These are phyloP conservation scores for Coprinopsis strossmayeri DNA, from an alignment of 768 basidiomycete species.

Conservation along the genomic window DNA sequence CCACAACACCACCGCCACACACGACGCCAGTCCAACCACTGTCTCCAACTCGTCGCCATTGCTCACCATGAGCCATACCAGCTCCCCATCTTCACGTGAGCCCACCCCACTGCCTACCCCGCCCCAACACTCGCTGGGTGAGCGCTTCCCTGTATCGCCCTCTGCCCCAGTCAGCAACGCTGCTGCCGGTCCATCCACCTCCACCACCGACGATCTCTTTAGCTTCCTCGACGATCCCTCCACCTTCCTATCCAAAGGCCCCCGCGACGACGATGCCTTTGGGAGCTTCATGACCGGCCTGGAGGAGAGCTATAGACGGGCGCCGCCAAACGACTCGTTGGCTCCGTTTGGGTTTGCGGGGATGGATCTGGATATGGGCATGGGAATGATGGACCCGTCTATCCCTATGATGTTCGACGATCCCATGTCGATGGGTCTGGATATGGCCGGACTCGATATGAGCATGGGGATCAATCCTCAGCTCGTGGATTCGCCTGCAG, in stretches of 20 bases:
- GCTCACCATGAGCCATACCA: slow-evolving; percentile 17
- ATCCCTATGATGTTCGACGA: slow-evolving; percentile 11
- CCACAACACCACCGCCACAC: background rate
- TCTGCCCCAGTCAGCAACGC: slow-evolving; percentile 27
- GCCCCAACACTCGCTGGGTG: slow-evolving; percentile 23
- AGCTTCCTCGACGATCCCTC: slow-evolving; percentile 39
- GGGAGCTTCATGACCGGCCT: slow-evolving; percentile 7
- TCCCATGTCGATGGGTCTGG: slow-evolving; percentile 7
- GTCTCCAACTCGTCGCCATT: background rate
- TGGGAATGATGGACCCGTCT: slow-evolving; percentile 14
- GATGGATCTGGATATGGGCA: slow-evolving; percentile 6
- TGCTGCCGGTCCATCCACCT: slow-evolving; percentile 24
- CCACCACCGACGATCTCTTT: slow-evolving; percentile 20
- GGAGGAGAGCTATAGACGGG: background rate
- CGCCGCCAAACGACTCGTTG: background rate
- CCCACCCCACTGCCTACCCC: slow-evolving; percentile 22
- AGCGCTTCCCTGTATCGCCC: background rate
- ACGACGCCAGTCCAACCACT: background rate
- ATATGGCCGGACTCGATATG: slow-evolving; percentile 17
- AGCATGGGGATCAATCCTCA: slow-evolving; percentile 59
- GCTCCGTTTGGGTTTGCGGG: slow-evolving; percentile 1
- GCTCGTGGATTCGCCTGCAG: slow-evolving; percentile 61
- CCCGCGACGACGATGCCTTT: slow-evolving; percentile 6
- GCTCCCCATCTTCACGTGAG: slow-evolving; percentile 22
- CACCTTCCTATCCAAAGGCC: too few relatives aligned